Evolutionary conservation across 768 basidiomycete genomes (phyloP).

Genomic region (Wakefieldia striispora): DNA sequence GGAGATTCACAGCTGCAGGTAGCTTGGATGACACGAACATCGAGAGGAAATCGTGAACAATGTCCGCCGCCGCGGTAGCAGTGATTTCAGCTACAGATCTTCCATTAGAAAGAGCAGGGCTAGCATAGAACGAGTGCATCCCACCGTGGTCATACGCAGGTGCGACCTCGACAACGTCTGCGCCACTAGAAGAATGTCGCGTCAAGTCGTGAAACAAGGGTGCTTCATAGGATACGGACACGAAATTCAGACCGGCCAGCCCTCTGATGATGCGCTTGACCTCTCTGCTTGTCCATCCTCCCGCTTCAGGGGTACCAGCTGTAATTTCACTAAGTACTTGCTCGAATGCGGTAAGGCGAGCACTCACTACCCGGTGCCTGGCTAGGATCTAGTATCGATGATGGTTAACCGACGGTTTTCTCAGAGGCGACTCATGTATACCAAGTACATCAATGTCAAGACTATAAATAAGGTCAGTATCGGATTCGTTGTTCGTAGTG

Average conservation of each 20-base stretch:
- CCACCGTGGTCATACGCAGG: slow-evolving; percentile 28
- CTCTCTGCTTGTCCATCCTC: slow-evolving; percentile 84
- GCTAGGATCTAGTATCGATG: slow-evolving; percentile 55
- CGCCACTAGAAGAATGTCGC: slow-evolving; percentile 13
- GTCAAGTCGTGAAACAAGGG: not conserved
- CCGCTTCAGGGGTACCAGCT: slow-evolving; percentile 85
- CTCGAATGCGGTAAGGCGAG: not conserved
- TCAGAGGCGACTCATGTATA: slow-evolving; percentile 20
- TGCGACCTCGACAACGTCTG: slow-evolving; percentile 26
- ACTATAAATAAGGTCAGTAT: slow-evolving; percentile 32
- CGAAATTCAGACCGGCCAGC: slow-evolving; percentile 73
- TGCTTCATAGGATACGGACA: slow-evolving; percentile 40
- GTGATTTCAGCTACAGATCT: slow-evolving; percentile 36
- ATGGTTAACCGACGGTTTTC: not conserved
- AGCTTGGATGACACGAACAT: slow-evolving; percentile 34
- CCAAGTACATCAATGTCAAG: slow-evolving; percentile 84
- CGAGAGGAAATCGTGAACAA: slow-evolving; percentile 45
- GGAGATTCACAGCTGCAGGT: slow-evolving; percentile 17
- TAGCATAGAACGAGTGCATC: not conserved
- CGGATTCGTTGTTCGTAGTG: not conserved
- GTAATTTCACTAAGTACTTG: not conserved
- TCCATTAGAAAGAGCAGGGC: slow-evolving; percentile 7
- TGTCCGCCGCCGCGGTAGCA: slow-evolving; percentile 42
- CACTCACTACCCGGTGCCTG: slow-evolving; percentile 74
- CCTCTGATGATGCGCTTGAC: slow-evolving; percentile 80